Evolutionary conservation across 768 basidiomycete species (phyloP).

Genomic region (Suillus weaverae): DNA sequence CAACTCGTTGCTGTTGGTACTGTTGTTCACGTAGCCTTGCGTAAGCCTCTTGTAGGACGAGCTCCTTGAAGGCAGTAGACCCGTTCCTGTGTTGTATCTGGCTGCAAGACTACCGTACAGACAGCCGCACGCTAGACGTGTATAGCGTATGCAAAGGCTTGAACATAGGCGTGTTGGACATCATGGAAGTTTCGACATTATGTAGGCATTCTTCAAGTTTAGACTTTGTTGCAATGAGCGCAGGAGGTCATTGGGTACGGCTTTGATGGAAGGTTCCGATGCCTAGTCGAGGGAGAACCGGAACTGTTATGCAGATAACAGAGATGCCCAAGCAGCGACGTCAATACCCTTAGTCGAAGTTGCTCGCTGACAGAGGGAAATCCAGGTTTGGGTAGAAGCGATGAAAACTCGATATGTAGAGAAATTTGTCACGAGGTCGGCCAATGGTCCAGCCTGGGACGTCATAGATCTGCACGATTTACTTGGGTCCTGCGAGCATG

Average conservation of each 20-base stretch:
- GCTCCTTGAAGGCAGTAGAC: constrained; percentile 67
- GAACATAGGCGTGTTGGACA: constrained; percentile 21
- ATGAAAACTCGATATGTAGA: constrained; percentile 1
- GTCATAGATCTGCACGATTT: constrained; percentile 11
- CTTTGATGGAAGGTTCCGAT: constrained; percentile 26
- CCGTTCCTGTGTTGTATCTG: constrained; percentile 46
- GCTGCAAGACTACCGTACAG: constrained; percentile 16
- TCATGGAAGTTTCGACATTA: constrained; percentile 14
- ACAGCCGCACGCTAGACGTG: constrained; percentile 7
- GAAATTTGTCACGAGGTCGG: background rate
- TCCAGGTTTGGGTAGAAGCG: constrained; percentile 4
- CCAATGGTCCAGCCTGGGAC: constrained; percentile 4
- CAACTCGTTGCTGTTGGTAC: constrained; percentile 11
- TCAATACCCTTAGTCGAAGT: constrained; percentile 7
- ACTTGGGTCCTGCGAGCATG: constrained; percentile 2
- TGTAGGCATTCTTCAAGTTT: constrained; percentile 14
- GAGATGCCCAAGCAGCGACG: constrained; percentile 21
- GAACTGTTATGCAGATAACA: constrained; percentile 15
- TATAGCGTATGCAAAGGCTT: constrained; percentile 18
- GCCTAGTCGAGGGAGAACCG: constrained; percentile 16
- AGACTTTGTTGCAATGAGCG: constrained; percentile 32
- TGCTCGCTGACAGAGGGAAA: background rate
- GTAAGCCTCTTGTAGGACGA: constrained; percentile 56
- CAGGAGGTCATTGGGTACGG: constrained; percentile 39
- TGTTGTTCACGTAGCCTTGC: constrained; percentile 21